Evolutionary conservation across 176 grass and related monocot genomes (phyloP).

Genomic region (Hordeum vulgare): MorexV3_pseudomolecules_assembly NC_058522.1:585081385-585081884

Average conservation of each 20-base stretch:
- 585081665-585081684: background rate
- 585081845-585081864: background rate
- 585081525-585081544: background rate
- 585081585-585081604: background rate
- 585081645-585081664: background rate
- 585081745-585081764: conserved; percentile 76
- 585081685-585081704: conserved; percentile 85
- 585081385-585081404: conserved; percentile 70
- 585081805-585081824: background rate
- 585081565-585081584: background rate
- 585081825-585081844: background rate
- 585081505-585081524: background rate
- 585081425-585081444: conserved; percentile 74
- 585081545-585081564: background rate
- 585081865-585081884: background rate
- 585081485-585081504: conserved; percentile 79
- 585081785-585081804: background rate
- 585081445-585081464: conserved; percentile 69
- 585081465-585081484: conserved; percentile 67
- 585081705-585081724: conserved; percentile 84
- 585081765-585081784: conserved; percentile 70
- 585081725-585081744: conserved; percentile 80
- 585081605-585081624: background rate
- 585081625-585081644: background rate
- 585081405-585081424: conserved; percentile 78